A percentile compares a stretch with the other conserved stretches of the same genome.
phyloP scores from a whole-genome alignment of 768 basidiomycete species.

The Butyriboletus loyo region DNA sequence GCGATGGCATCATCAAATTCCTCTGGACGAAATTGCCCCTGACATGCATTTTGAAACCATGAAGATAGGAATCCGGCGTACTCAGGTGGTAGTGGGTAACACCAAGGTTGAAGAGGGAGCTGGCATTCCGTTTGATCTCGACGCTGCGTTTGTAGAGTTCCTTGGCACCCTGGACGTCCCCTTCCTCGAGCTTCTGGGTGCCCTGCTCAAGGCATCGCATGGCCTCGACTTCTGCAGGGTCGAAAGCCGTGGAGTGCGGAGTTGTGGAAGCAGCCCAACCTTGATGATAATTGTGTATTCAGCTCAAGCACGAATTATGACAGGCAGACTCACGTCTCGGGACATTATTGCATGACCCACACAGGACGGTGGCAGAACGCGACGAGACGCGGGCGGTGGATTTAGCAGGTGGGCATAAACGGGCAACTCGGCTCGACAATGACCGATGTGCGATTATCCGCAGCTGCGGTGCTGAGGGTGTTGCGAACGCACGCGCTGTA shows the following conservation, averaged over 20 bases:
- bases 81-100: constrained; percentile 89
- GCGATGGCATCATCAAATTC: constrained; percentile 84
- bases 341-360: constrained; percentile 3
- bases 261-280: constrained; percentile 83
- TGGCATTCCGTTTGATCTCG: constrained; percentile 76
- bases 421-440: constrained; percentile 24
- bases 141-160: constrained; percentile 73
- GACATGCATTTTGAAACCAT: constrained; percentile 14
- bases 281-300: constrained; percentile 8
- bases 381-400: constrained; percentile 8
- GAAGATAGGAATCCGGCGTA: constrained; percentile 37
- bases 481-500: constrained; percentile 24
- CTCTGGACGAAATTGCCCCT: constrained; percentile 45
- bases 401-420: constrained; percentile 19
- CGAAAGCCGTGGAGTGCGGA: constrained; percentile 74
- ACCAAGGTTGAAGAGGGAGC: constrained; percentile 83
- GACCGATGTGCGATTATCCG: constrained; percentile 17
- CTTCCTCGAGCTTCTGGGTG: constrained; percentile 81
- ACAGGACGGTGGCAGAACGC: constrained; percentile 6
- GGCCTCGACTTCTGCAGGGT: constrained; percentile 81
- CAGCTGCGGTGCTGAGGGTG: constrained; percentile 23
- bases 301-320: constrained; percentile 3
- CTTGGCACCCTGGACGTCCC: constrained; percentile 78
- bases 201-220: constrained; percentile 78
- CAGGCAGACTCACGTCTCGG: constrained; percentile 29